Evolutionary conservation across 345 rosid species (phyloP).

Genomic region (Gossypium herbaceum): DNA sequence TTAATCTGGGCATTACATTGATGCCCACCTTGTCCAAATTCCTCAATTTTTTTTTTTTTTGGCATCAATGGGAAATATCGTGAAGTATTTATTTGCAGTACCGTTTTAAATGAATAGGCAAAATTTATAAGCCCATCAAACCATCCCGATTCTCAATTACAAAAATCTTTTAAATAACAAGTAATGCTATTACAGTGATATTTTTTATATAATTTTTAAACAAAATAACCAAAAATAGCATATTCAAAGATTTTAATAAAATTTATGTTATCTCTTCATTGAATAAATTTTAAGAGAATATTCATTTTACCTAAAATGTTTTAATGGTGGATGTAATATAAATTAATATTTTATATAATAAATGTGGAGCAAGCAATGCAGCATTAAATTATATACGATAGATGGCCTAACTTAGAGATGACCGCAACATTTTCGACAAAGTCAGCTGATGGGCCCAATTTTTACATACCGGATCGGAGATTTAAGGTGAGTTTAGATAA

Average conservation of each 20-base stretch:
- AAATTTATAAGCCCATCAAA: neutral
- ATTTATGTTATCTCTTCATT: too few relatives aligned
- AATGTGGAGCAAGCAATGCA: neutral
- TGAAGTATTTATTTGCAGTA: neutral
- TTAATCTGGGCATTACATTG: conserved; percentile 15
- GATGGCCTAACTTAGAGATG: neutral
- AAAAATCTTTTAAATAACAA: neutral
- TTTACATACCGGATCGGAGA: too few relatives aligned
- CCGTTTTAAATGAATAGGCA: neutral
- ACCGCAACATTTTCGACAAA: neutral
- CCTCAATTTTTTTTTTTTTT: conserved; percentile 6
- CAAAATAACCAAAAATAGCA: too few relatives aligned
- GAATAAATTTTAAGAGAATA: neutral
- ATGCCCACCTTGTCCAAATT: conserved; percentile 15
- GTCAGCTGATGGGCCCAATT: too few relatives aligned
- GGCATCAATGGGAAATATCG: neutral
- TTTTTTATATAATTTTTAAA: too few relatives aligned
- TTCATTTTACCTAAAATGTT: neutral
- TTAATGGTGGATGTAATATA: too few relatives aligned
- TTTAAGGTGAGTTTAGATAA: too few relatives aligned
- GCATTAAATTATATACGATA: neutral
- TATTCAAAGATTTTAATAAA: too few relatives aligned
- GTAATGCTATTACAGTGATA: too few relatives aligned
- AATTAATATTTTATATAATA: too few relatives aligned
- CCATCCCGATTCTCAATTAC: neutral